Conservation (phyloP, 1,284 basidiomycete genomes). For the Cryptococcus sp. region DNA sequence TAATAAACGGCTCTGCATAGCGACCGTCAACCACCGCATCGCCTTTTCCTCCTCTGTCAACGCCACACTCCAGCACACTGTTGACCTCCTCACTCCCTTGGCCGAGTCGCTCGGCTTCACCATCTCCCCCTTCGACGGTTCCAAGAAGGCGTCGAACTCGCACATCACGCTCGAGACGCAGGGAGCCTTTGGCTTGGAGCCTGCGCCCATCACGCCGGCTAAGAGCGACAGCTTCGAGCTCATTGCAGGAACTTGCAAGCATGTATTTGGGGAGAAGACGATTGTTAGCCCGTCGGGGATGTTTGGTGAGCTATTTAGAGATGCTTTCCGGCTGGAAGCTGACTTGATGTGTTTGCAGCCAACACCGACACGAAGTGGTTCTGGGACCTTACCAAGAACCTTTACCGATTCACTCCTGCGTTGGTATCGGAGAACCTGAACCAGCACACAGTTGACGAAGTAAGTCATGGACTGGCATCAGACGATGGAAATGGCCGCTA, state of each 20-base stretch:
- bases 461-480: conserved; percentile 8
- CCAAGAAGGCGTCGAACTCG: conserved; percentile 14
- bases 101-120: conserved; percentile 49
- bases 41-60: conserved; percentile 46
- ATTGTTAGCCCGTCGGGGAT: conserved; percentile 53
- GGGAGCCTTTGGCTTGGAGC: conserved; percentile 44
- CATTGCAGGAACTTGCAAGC: conserved; percentile 48
- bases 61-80: conserved; percentile 48
- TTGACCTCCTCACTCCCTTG: conserved; percentile 44
- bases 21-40: conserved; percentile 19
- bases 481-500: neutral
- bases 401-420: conserved; percentile 53
- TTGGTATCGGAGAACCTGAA: conserved; percentile 41
- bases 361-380: conserved; percentile 51
- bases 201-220: conserved; percentile 52
- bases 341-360: conserved; percentile 19
- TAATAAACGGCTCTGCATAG: neutral
- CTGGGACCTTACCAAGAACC: conserved; percentile 51
- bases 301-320: conserved; percentile 38
- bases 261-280: conserved; percentile 48
- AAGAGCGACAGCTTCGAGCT: conserved; percentile 47
- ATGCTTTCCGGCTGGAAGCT: neutral
- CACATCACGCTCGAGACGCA: conserved; percentile 25
- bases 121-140: conserved; percentile 33
- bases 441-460: conserved; percentile 55